Conservation (phyloP, 208 protist species). For the Lotmaria passim region DNA sequence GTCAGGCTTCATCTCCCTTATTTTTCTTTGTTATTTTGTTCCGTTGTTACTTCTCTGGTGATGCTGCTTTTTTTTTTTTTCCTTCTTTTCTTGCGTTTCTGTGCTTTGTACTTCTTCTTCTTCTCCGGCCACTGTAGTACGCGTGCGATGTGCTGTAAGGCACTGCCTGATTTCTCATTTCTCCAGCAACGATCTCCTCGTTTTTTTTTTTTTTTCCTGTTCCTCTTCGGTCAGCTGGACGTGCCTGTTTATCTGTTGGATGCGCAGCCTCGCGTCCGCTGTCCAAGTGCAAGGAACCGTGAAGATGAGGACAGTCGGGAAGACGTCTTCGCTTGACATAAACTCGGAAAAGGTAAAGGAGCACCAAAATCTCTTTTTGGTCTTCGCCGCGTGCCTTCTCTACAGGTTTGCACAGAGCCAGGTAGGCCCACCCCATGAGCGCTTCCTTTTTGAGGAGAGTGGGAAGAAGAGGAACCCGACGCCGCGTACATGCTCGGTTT, state of each 20-base stretch:
- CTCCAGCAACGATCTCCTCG: no score
- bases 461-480: background rate
- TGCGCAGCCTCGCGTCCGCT: background rate
- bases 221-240: background rate
- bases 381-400: background rate
- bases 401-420: background rate
- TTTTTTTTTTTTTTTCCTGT: background rate
- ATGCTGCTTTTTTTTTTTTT: background rate
- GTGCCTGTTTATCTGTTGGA: background rate
- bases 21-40: background rate
- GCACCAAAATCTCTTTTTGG: slow-evolving; percentile 20
- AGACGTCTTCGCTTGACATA: slow-evolving; percentile 8
- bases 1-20: background rate
- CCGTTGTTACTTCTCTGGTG: background rate
- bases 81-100: background rate
- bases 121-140: no score
- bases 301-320: background rate
- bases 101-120: background rate
- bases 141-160: no score
- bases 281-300: slow-evolving; percentile 3
- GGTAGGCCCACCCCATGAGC: no score
- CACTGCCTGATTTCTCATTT: no score
- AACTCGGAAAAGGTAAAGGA: background rate
- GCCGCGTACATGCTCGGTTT: background rate
- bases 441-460: no score